Percentiles rank a stretch among this genome's conserved stretches.
These are phyloP conservation scores for Microthyrium microscopicum DNA, from an alignment of 2,329 filamentous ascomycete genomes.

Conservation along the genomic window DNA sequence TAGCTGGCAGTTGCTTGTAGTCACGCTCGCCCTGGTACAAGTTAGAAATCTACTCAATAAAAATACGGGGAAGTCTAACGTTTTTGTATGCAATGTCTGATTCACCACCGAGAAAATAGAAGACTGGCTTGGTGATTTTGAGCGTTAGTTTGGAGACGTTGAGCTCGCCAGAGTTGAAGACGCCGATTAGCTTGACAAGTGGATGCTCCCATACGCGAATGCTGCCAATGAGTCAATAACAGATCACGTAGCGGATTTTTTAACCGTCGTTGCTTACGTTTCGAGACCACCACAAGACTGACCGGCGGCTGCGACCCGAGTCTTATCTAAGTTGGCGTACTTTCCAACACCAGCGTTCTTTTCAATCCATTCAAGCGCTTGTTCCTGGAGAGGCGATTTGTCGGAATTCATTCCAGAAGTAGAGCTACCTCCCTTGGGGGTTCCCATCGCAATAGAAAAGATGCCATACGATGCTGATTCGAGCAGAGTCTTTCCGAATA, in stretches of 20 bases:
- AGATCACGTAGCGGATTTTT: no score
- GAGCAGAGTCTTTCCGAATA: no score
- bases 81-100: constrained; percentile 6
- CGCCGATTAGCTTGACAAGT: constrained; percentile 2
- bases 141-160: not conserved
- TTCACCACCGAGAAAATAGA: constrained; percentile 7
- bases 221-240: no score
- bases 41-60: not conserved
- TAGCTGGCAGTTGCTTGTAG: constrained; percentile 2
- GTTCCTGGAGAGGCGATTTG: no score
- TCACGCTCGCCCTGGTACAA: constrained; percentile 6
- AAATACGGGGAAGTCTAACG: not conserved
- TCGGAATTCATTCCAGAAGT: no score
- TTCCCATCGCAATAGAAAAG: constrained; percentile 1
- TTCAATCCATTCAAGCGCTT: not conserved
- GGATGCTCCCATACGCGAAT: constrained; percentile 2
- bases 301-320: not conserved
- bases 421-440: not conserved
- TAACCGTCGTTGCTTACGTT: not conserved
- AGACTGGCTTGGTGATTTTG: constrained; percentile 5
- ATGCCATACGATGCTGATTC: not conserved
- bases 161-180: constrained; percentile 6
- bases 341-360: not conserved
- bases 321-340: not conserved
- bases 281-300: not conserved